These are phyloP conservation scores for Meyerozyma smithsonii DNA, from an alignment of 1,139 yeast genomes.

Conservation along the genomic window DNA sequence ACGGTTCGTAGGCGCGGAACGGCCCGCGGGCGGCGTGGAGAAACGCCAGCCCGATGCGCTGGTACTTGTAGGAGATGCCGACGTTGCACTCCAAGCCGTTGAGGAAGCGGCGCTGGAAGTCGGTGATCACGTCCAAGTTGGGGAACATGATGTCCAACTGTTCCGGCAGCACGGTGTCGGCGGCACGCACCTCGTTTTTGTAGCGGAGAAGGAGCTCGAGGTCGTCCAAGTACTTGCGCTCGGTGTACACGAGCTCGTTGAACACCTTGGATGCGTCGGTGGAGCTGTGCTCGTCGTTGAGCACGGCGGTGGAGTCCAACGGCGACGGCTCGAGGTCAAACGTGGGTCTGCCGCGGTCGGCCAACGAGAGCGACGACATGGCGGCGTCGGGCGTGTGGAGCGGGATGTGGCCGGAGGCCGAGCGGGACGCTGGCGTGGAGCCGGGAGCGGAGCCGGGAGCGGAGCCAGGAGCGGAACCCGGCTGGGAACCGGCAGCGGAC, in stretches of 20 bases:
- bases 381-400: constrained; percentile 1
- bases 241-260: constrained; percentile 81
- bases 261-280: constrained; percentile 69
- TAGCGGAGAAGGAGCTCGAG: constrained; percentile 68
- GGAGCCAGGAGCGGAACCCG: neutral
- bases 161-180: constrained; percentile 71
- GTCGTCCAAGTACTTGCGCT: constrained; percentile 88
- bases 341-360: constrained; percentile 1
- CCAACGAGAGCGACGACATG: neutral
- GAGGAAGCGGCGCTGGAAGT: constrained; percentile 85
- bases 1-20: constrained; percentile 85
- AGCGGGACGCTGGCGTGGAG: neutral
- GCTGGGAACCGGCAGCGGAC: no score
- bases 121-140: constrained; percentile 77
- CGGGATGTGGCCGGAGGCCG: neutral
- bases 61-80: constrained; percentile 66
- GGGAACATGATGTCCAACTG: constrained; percentile 82
- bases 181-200: constrained; percentile 59
- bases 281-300: constrained; percentile 25
- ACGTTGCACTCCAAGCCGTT: constrained; percentile 89
- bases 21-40: constrained; percentile 74
- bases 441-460: neutral
- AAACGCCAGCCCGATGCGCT: constrained; percentile 84
- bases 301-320: constrained; percentile 9
- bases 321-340: constrained; percentile 5